Evolutionary conservation across 805 yeast species (phyloP), one percentile per base, ranked within the genome.

Genomic region (Candida fluviatilis): DNA sequence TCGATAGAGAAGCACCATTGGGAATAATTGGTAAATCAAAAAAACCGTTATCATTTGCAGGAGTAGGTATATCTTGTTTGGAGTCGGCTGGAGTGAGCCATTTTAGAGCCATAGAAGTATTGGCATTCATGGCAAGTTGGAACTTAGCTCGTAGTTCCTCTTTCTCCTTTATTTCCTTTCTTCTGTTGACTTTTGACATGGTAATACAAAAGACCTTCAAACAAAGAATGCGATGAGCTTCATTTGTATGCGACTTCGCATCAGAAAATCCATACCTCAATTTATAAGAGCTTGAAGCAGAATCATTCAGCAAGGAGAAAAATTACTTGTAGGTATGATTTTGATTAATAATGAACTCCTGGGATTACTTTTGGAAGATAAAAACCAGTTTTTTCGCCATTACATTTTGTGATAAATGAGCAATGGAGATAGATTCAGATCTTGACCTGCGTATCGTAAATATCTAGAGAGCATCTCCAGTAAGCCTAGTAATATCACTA

Each of bases 131-230:
- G 4, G 73, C 68, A 4, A 69, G 55, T 48, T 71, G 76, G 45
- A 75, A 67, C 38, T 59, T 58, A 12, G 74, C 63, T 41, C 71
- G 79, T 3, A 76, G 55, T 19, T 64, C 66, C 40, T 74, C 72
- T 45, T 74, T 74, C 31, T 59, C 52, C 43, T 69, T 64, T 28
- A 73, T 72, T 34, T 73, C 76, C 28, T 66, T 55, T 27, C 75
- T 47, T 38, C 68, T 52, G 41, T 50, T 49, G 36, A 27, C 38
- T 31, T 37, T 43, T n/a, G 46, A 34, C 40, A 41, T 39, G 11
- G 11, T 7, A 14, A 29, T 13, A 8, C 7, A 29, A 6, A 6
- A 21, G 6, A 21, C 24, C 24, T 21, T 21, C 10, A n/a, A n/a
- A n/a, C n/a, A n/a, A n/a, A n/a, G 24, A 21, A 21, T 21, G 8